Base-by-base conservation (phyloP, 768 basidiomycete genomes). In the Mycena metata region DNA sequence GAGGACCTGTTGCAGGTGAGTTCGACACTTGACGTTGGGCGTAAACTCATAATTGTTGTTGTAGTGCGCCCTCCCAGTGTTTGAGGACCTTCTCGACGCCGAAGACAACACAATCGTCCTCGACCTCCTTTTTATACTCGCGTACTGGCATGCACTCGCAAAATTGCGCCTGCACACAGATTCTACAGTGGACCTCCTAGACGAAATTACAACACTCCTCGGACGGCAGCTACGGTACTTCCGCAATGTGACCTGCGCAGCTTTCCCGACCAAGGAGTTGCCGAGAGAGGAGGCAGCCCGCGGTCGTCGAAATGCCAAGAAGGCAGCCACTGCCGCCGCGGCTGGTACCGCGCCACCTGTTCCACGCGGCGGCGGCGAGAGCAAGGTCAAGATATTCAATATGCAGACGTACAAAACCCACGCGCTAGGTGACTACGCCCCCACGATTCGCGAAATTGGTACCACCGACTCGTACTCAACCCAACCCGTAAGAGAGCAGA, bases 1-100 rank as follows among this genome's bases (percentile, higher is more conserved):
- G 80, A 83, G 58, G 82, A 84, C 36, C 43, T 83, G 2, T 66
- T 84, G 0, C 81, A 83, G 76, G 83, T 78, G 57, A 7, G 62
- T 36, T 36, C 11, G 17, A 16, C 12, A 30, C 9, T 49, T 23
- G 8, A 9, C 30, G 3, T 47, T 49, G 47, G 6, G 17, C 21
- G 1, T 30, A 6, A 30, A 30, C 30, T 30, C 30, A 30, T 30
- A 30, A 3, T 30, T 30, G 39, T 11, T 35, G 26, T 17, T 16
- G 8, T 55, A 83, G 82, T 81, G 80, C 56, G 71, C 79, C 0
- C 74, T 83, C 3, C 83, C 83, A 0, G 79, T 74, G 0, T 83
- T 83, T 17, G 78, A 83, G 16, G 80, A 77, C 0, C 72, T 83
- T 0, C 69, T 84, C 0, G 76, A 74, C 5, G 26, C 60, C 0